Evolutionary conservation across 768 basidiomycete genomes (phyloP).

Genomic region (Rhizopogon salebrosus): DNA sequence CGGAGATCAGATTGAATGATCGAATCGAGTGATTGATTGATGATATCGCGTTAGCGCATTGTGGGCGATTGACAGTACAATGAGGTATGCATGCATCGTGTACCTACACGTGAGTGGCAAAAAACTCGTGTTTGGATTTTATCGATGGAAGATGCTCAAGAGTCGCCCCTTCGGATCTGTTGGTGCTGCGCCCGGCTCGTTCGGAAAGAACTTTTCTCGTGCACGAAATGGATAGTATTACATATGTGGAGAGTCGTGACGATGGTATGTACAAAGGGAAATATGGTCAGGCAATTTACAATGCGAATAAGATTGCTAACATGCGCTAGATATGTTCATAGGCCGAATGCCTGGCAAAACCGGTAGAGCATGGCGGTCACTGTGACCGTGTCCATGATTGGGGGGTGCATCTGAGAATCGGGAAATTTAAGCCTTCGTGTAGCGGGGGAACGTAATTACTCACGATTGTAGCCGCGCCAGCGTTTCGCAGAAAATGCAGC

Average conservation of each 20-base stretch:
- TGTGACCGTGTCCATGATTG: conserved; percentile 85
- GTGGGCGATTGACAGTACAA: conserved; percentile 12
- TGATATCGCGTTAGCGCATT: conserved; percentile 17
- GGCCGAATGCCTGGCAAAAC: conserved; percentile 54
- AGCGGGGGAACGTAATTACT: conserved; percentile 15
- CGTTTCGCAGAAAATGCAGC: conserved; percentile 74
- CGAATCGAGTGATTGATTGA: conserved; percentile 26
- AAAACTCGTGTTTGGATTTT: conserved; percentile 24
- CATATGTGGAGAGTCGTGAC: conserved; percentile 22
- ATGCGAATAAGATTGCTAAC: conserved; percentile 20
- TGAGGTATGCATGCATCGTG: conserved; percentile 21
- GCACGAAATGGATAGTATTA: conserved; percentile 27
- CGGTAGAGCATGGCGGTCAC: conserved; percentile 85
- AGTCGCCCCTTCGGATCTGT: conserved; percentile 14
- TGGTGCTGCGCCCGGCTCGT: conserved; percentile 14
- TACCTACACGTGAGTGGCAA: conserved; percentile 26
- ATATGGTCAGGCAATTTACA: conserved; percentile 27
- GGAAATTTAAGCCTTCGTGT: conserved; percentile 17
- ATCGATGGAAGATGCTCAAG: conserved; percentile 11
- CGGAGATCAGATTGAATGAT: conserved; percentile 11
- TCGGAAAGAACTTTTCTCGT: conserved; percentile 17
- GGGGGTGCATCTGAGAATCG: conserved; percentile 66
- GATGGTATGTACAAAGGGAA: conserved; percentile 24
- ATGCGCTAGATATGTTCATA: conserved; percentile 26
- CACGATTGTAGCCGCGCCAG: conserved; percentile 81